Percentiles rank a stretch among this genome's conserved stretches.
These are phyloP conservation scores for Ogataea paradorogensis DNA, from an alignment of 805 yeast genomes.

Conservation along the genomic window DNA sequence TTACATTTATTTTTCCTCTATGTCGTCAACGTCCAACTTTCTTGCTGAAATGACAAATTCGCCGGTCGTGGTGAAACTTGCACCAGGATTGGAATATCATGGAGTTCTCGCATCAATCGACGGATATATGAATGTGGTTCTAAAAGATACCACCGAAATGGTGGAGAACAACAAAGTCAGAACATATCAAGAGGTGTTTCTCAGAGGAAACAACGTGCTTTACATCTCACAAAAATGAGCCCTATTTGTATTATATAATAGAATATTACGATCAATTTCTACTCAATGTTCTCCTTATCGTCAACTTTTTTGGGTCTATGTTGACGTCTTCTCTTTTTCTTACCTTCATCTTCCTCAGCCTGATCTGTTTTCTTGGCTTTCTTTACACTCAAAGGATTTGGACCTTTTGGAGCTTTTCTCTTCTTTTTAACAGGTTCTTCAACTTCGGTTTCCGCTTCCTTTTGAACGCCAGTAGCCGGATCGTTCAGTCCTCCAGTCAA, in stretches of 20 bases:
- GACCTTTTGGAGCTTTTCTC: slow-evolving; percentile 72
- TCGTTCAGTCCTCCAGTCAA: slow-evolving; percentile 78
- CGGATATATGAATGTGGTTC: slow-evolving; percentile 93
- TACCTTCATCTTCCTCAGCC: slow-evolving; percentile 6
- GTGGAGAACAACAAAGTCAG: slow-evolving; percentile 48
- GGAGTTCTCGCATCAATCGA: slow-evolving; percentile 76
- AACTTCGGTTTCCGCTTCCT: slow-evolving; percentile 18
- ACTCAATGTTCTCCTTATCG: slow-evolving; percentile 1
- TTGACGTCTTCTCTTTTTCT: slow-evolving; percentile 23
- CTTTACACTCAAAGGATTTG: slow-evolving; percentile 88
- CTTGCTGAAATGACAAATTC: slow-evolving; percentile 76
- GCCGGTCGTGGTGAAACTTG: slow-evolving; percentile 75
- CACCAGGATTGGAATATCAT: slow-evolving; percentile 82
- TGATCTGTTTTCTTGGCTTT: slow-evolving; percentile 50
- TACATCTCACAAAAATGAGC: slow-evolving; percentile 30
- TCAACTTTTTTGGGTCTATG: slow-evolving; percentile 11
- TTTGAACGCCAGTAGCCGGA: slow-evolving; percentile 31
- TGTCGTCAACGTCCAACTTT: slow-evolving; percentile 58
- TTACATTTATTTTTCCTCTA: slow-evolving; percentile 1
- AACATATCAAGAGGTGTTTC: slow-evolving; percentile 72
- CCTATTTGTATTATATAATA: slow-evolving; percentile 1
- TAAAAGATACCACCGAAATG: slow-evolving; percentile 71
- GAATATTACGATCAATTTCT: background rate
- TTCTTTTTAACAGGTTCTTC: slow-evolving; percentile 37
- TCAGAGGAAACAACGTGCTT: slow-evolving; percentile 83